Conservation (phyloP, 2,329 filamentous ascomycete genomes). For the Diaporthe nobilis region DNA sequence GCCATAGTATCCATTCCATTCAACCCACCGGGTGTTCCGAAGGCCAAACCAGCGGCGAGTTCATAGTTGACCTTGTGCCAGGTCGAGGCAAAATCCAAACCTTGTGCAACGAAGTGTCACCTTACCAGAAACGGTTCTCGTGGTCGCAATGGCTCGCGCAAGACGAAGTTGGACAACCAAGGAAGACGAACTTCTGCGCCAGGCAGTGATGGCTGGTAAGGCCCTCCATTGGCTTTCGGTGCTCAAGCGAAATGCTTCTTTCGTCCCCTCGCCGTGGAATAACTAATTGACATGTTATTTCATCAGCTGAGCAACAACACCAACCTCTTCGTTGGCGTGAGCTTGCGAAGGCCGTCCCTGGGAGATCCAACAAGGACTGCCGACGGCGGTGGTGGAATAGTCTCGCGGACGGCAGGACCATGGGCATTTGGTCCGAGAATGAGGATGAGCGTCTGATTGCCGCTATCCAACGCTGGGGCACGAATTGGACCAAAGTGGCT, state of each 20-base stretch:
- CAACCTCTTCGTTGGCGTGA: constrained; percentile 28
- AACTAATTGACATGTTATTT: neutral
- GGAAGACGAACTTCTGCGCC: constrained; percentile 34
- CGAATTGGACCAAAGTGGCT: constrained; percentile 48
- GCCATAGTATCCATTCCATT: neutral
- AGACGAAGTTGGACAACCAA: constrained; percentile 33
- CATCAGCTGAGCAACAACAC: constrained; percentile 10
- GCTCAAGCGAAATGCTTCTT: neutral
- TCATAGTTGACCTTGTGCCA: neutral
- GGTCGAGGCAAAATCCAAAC: neutral
- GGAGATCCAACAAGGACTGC: constrained; percentile 48
- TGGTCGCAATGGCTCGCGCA: constrained; percentile 24
- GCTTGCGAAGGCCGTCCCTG: constrained; percentile 40
- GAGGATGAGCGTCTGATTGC: constrained; percentile 46
- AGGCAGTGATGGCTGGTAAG: constrained; percentile 28
- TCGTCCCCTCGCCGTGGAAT: too few relatives aligned
- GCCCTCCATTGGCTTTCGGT: neutral
- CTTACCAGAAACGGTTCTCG: neutral
- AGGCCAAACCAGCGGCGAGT: neutral
- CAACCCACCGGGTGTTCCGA: neutral
- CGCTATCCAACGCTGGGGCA: constrained; percentile 45
- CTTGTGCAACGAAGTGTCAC: constrained; percentile 5
- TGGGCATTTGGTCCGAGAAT: constrained; percentile 47
- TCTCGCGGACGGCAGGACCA: constrained; percentile 46
- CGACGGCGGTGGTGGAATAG: constrained; percentile 48